Conservation (phyloP, 768 basidiomycete genomes). For the Auriculariales sp. region DNA sequence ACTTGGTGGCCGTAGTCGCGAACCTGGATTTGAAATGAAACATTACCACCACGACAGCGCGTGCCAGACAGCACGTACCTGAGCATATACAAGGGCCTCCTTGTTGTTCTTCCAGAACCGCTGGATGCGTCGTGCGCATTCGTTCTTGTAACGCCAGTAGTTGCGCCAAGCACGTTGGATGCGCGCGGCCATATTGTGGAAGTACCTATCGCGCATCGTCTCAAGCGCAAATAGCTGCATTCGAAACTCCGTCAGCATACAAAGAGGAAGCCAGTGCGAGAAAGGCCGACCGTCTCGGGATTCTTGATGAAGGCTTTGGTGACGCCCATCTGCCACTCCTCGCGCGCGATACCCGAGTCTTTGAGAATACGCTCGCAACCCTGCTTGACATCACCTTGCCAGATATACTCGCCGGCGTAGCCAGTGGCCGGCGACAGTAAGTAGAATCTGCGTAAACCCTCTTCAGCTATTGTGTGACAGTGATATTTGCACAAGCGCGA, state of each 20-base stretch:
- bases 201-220: constrained; percentile 97
- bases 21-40: no score
- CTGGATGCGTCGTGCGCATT: constrained; percentile 89
- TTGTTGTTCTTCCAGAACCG: constrained; percentile 99
- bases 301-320: constrained; percentile 99
- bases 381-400: constrained; percentile 80
- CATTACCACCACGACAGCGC: no score
- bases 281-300: constrained; percentile 71
- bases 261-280: not conserved
- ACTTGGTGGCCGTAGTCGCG: constrained; percentile 91
- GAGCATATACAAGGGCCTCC: constrained; percentile 75
- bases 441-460: constrained; percentile 65
- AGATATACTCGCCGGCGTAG: constrained; percentile 97
- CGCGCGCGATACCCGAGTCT: constrained; percentile 89
- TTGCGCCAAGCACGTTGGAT: constrained; percentile 96
- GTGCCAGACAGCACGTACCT: constrained; percentile 90
- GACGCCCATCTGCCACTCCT: constrained; percentile 99
- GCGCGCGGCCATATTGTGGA: constrained; percentile 98
- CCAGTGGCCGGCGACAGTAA: constrained; percentile 88
- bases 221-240: constrained; percentile 87
- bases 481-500: not conserved
- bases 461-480: no score
- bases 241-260: not conserved
- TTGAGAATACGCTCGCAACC: constrained; percentile 87
- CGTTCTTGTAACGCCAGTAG: constrained; percentile 89